Base-by-base conservation (phyloP, 106 monocot species). In the Alisma plantagoaquatica region DNA sequence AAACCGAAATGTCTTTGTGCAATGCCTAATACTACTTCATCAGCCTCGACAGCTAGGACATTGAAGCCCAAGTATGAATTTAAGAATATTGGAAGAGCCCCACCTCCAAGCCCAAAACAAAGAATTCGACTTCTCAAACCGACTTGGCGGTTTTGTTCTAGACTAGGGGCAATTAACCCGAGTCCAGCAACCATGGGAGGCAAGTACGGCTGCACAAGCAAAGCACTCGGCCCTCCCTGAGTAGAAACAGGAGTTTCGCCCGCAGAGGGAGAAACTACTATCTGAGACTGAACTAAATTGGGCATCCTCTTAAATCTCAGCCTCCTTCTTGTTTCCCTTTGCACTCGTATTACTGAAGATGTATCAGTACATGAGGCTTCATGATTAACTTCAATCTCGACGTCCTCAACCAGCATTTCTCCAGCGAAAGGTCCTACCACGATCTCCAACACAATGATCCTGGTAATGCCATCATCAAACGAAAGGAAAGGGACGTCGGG, bases 271-370 rank as follows among this genome's bases (percentile, higher is more conserved):
- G 66, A 2, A 24, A 83, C 63, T 1, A 61, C 71, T 12, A 81
- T 77, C 71, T 87, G 81, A 18, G 68, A 53, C 53, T 87, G 86
- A 21, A 81, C 67, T 28, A 87, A 67, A 62, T 71, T 74, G 22
- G 86, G 86, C 77, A 75, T 61, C 29, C 74, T 46, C 71, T 75
- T 81, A 51, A 87, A 87, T 59, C 86, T 64, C 48, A 87, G 32
- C 49, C 86, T 59, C 38, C 86, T 31, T 25, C 70, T 57, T 11
- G 54, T 31, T 47, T 86, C n/a, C 71, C 16, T 38, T 14, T 38
- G 35, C 35, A 38, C 35, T 6, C 6, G 35, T 6, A 38, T 21
- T 16, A 22, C 45, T 16, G 46, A 41, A 1, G 68, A 29, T 2
- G 14, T 14, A 38, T 38, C 14, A 38, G 6, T 38, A 38, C 14